Percentiles rank a stretch among this genome's conserved stretches.
phyloP scores from a whole-genome alignment of 768 basidiomycete genomes.

The Boletus rubroflammeus region DNA sequence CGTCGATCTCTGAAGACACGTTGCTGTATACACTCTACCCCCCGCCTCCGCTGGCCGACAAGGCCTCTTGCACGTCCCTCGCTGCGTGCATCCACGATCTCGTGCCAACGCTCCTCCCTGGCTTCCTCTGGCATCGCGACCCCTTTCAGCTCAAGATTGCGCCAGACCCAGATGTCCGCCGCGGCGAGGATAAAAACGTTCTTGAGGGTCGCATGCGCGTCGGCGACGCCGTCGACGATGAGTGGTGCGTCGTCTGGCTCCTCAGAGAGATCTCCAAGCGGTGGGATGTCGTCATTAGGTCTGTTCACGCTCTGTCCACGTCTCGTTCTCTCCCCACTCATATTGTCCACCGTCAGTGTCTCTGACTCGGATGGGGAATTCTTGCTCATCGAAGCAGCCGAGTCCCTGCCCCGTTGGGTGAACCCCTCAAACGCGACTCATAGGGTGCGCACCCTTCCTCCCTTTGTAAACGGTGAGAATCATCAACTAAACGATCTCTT shows the following conservation, averaged over 20 bases:
- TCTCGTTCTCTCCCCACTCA: conserved; percentile 2
- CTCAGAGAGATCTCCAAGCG: conserved; percentile 69
- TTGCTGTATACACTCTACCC: conserved; percentile 76
- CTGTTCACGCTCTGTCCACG: conserved; percentile 18
- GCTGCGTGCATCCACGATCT: conserved; percentile 63
- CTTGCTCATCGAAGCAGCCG: conserved; percentile 93
- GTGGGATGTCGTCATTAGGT: conserved; percentile 85
- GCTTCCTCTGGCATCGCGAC: conserved; percentile 83
- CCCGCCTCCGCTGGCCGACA: conserved; percentile 49
- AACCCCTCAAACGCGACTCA: conserved; percentile 89
- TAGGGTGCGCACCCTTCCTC: conserved; percentile 61
- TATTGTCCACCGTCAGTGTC: conserved; percentile 29
- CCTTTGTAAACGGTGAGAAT: conserved; percentile 29
- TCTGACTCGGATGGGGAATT: conserved; percentile 96
- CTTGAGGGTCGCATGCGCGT: conserved; percentile 86
- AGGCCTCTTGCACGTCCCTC: conserved; percentile 57
- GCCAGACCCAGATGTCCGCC: conserved; percentile 37
- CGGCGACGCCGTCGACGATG: conserved; percentile 96
- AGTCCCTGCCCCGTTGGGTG: conserved; percentile 85
- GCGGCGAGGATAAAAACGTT: conserved; percentile 42
- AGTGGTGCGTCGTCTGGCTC: conserved; percentile 94
- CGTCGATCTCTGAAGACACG: conserved; percentile 82
- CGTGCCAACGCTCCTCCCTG: conserved; percentile 51
- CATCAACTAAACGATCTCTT: conserved; percentile 29
- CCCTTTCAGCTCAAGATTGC: conserved; percentile 73